Evolutionary conservation across 352 stramenopile genomes (phyloP).

Genomic region (Phytophthora podocarpi): DNA sequence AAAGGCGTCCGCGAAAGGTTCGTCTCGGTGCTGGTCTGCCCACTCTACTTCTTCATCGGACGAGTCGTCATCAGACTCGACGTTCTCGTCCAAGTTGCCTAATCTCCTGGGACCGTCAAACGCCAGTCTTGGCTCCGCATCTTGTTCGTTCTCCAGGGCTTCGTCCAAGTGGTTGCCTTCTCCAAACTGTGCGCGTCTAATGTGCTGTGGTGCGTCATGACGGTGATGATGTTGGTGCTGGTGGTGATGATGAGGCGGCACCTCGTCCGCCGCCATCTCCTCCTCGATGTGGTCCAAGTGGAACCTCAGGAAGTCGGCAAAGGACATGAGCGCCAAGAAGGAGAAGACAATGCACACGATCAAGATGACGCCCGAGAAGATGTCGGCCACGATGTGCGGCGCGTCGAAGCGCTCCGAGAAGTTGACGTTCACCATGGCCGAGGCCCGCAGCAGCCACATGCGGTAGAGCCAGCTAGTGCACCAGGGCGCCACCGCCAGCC

Average conservation of each 20-base stretch:
- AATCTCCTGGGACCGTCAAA: constrained; percentile 46
- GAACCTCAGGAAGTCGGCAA: constrained; percentile 93
- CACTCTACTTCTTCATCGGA: constrained; percentile 65
- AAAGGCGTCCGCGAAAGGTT: constrained; percentile 52
- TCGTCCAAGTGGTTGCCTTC: constrained; percentile 20
- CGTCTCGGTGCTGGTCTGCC: constrained; percentile 32
- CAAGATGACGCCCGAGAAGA: constrained; percentile 90
- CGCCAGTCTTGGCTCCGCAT: constrained; percentile 35
- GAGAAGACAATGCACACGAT: constrained; percentile 93
- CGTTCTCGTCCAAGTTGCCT: constrained; percentile 47
- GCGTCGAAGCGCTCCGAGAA: constrained; percentile 73
- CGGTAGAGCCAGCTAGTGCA: constrained; percentile 95
- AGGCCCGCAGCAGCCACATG: constrained; percentile 91
- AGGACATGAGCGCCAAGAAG: constrained; percentile 95
- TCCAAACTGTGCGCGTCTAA: constrained; percentile 27
- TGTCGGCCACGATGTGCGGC: constrained; percentile 80
- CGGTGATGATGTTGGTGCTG: constrained; percentile 32
- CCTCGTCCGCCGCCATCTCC: constrained; percentile 44
- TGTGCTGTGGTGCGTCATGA: constrained; percentile 12
- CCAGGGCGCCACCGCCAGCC: constrained; percentile 89
- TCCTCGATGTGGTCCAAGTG: constrained; percentile 90
- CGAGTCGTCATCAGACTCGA: constrained; percentile 47
- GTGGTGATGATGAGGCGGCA: constrained; percentile 18
- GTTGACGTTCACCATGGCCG: constrained; percentile 88
- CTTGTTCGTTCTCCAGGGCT: constrained; percentile 25